These are phyloP conservation scores for Copromyces sp. DNA, from an alignment of 495 filamentous ascomycete genomes.

Conservation along the genomic window DNA sequence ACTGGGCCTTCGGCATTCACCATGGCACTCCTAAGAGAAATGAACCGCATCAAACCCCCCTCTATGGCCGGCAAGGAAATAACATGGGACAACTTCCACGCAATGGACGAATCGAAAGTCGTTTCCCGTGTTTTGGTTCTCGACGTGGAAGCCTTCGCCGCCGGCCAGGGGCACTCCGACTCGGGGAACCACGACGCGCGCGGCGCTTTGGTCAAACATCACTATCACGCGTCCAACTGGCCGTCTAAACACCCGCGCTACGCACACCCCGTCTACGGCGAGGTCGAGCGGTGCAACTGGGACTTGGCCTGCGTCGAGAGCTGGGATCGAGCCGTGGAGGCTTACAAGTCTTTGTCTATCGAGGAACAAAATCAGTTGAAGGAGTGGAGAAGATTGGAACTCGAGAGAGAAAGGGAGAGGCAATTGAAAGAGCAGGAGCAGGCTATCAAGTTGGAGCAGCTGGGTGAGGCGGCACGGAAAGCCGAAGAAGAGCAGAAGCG, in stretches of 20 bases:
- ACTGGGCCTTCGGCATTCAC: slow-evolving; percentile 58
- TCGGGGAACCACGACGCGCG: slow-evolving; percentile 48
- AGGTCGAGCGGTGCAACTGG: slow-evolving; percentile 55
- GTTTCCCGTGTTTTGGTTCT: slow-evolving; percentile 46
- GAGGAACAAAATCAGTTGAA: slow-evolving; percentile 39
- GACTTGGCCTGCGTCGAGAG: slow-evolving; percentile 40
- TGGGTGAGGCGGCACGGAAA: slow-evolving; percentile 3
- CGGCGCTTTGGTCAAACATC: slow-evolving; percentile 48
- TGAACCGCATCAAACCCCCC: slow-evolving; percentile 21
- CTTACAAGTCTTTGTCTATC: slow-evolving; percentile 30
- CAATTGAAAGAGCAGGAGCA: slow-evolving; percentile 7
- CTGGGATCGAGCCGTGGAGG: slow-evolving; percentile 43
- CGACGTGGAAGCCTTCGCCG: slow-evolving; percentile 52
- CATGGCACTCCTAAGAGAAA: slow-evolving; percentile 43
- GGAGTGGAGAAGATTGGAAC: slow-evolving; percentile 16
- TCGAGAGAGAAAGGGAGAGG: background rate
- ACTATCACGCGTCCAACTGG: slow-evolving; percentile 53
- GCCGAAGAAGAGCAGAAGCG: slow-evolving; percentile 8
- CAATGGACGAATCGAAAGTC: slow-evolving; percentile 44
- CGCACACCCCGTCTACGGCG: slow-evolving; percentile 47
- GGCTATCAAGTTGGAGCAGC: slow-evolving; percentile 2
- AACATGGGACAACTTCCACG: slow-evolving; percentile 46
- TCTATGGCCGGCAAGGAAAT: slow-evolving; percentile 11
- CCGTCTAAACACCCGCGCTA: slow-evolving; percentile 45
- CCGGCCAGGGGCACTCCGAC: slow-evolving; percentile 52